These are phyloP conservation scores for Cruciata laevipes DNA, from an alignment of 257 asterid species.

Conservation along the genomic window DNA sequence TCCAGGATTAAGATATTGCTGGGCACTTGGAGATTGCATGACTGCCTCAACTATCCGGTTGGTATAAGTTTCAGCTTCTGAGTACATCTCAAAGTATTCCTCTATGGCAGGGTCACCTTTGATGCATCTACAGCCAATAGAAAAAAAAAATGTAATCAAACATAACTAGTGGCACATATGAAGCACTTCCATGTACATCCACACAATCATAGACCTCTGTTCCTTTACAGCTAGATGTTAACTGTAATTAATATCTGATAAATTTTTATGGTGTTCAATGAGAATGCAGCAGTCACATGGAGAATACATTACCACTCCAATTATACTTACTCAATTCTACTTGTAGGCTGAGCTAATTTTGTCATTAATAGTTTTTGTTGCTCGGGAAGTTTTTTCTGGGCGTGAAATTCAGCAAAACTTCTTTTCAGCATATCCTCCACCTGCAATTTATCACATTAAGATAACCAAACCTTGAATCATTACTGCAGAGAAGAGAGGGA, in stretches of 20 bases:
- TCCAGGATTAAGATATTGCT: conserved; percentile 64
- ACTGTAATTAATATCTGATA: neutral
- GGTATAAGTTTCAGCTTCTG: conserved; percentile 56
- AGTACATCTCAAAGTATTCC: conserved; percentile 73
- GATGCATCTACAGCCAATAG: conserved; percentile 63
- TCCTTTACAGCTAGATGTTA: neutral
- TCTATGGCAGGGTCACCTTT: conserved; percentile 96
- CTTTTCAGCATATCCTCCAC: conserved; percentile 99
- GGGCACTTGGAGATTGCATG: conserved; percentile 65
- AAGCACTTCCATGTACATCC: neutral
- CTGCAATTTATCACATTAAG: conserved; percentile 31
- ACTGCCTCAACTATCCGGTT: conserved; percentile 56
- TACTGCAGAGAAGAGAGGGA: neutral
- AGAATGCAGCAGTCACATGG: neutral
- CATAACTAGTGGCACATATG: neutral
- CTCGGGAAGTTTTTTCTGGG: conserved; percentile 98
- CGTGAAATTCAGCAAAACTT: conserved; percentile 98
- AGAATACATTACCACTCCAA: conserved; percentile 8
- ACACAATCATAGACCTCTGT: neutral
- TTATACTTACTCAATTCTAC: conserved; percentile 68
- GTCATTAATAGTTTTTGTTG: conserved; percentile 68
- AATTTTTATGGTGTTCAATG: neutral
- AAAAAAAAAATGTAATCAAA: conserved; percentile 2
- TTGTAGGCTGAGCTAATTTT: conserved; percentile 75
- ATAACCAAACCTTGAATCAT: neutral